Evolutionary conservation across 345 rosid genomes (phyloP).

Genomic region (Hypericum androsaemum): DNA sequence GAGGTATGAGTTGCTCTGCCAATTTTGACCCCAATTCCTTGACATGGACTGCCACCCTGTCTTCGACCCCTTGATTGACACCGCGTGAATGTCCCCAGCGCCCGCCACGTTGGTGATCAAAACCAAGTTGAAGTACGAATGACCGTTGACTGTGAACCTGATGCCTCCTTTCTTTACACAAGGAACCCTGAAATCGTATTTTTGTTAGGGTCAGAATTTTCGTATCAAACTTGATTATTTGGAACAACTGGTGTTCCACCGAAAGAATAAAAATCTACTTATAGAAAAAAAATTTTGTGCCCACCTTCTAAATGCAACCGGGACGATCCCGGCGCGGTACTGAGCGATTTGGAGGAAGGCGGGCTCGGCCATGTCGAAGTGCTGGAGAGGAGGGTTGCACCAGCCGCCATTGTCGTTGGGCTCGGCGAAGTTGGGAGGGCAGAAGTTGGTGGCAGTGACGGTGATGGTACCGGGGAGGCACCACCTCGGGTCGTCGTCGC

Average conservation of each 20-base stretch:
- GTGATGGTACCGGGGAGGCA: conserved; percentile 24
- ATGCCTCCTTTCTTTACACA: conserved; percentile 88
- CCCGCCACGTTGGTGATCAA: conserved; percentile 75
- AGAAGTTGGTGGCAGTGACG: conserved; percentile 25
- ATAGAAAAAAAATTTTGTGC: not conserved
- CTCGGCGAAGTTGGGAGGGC: conserved; percentile 71
- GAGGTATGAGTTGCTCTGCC: conserved; percentile 87
- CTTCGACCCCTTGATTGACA: conserved; percentile 82
- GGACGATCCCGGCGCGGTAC: conserved; percentile 88
- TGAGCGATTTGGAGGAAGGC: conserved; percentile 91
- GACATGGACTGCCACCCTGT: conserved; percentile 91
- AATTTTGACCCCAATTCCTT: conserved; percentile 97
- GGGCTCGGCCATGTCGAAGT: conserved; percentile 92
- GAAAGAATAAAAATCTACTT: no score
- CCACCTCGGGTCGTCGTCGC: conserved; percentile 24
- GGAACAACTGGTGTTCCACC: not conserved
- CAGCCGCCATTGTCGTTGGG: conserved; percentile 88
- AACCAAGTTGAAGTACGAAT: conserved; percentile 90
- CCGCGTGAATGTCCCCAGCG: conserved; percentile 71
- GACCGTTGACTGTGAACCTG: conserved; percentile 80
- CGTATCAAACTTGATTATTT: not conserved
- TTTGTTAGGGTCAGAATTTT: no score
- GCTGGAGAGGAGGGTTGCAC: conserved; percentile 98
- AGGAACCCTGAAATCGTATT: conserved; percentile 39
- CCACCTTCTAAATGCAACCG: conserved; percentile 77